phyloP scores from a whole-genome alignment of 495 filamentous ascomycete species.

The Lasiosphaeriaceae sp. region DNA sequence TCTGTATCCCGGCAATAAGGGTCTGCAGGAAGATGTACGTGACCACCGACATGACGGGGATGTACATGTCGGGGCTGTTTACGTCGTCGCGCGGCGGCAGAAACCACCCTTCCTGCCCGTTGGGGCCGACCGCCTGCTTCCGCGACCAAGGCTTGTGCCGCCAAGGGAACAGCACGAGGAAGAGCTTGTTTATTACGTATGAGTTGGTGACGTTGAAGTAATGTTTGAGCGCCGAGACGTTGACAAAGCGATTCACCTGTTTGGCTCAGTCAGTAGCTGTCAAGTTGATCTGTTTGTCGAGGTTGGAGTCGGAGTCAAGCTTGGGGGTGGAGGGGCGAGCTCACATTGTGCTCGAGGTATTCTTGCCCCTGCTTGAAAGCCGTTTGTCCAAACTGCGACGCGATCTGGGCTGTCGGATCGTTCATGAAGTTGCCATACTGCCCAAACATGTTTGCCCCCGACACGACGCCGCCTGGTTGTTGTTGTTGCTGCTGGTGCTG shows the following conservation, averaged over 20 bases:
- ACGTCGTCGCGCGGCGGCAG: slow-evolving; percentile 93
- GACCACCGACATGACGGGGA: slow-evolving; percentile 88
- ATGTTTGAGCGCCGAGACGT: slow-evolving; percentile 86
- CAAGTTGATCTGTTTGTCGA: no score
- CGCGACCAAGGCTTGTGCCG: slow-evolving; percentile 95
- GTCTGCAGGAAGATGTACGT: slow-evolving; percentile 95
- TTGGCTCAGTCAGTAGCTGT: no score
- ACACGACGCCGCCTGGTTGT: slow-evolving; percentile 34
- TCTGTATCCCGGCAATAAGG: slow-evolving; percentile 84
- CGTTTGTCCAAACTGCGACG: slow-evolving; percentile 87
- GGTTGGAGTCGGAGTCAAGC: not conserved
- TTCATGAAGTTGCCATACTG: slow-evolving; percentile 85
- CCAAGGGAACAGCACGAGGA: slow-evolving; percentile 94
- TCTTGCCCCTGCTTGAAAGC: slow-evolving; percentile 86
- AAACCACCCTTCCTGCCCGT: slow-evolving; percentile 77
- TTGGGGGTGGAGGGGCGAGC: slow-evolving; percentile 11
- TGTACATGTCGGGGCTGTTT: slow-evolving; percentile 99
- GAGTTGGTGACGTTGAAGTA: slow-evolving; percentile 97
- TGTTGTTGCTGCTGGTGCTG: slow-evolving; percentile 35
- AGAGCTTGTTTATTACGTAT: slow-evolving; percentile 79
- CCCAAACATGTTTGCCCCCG: slow-evolving; percentile 59
- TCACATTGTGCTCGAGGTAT: slow-evolving; percentile 88
- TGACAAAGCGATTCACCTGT: slow-evolving; percentile 90
- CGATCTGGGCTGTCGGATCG: slow-evolving; percentile 95
- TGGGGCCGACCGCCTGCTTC: slow-evolving; percentile 57